Percentiles rank a stretch among this genome's conserved stretches.
Evolutionary conservation across 1,284 basidiomycete genomes (phyloP).

Genomic region (Gomphus bonarii): DNA sequence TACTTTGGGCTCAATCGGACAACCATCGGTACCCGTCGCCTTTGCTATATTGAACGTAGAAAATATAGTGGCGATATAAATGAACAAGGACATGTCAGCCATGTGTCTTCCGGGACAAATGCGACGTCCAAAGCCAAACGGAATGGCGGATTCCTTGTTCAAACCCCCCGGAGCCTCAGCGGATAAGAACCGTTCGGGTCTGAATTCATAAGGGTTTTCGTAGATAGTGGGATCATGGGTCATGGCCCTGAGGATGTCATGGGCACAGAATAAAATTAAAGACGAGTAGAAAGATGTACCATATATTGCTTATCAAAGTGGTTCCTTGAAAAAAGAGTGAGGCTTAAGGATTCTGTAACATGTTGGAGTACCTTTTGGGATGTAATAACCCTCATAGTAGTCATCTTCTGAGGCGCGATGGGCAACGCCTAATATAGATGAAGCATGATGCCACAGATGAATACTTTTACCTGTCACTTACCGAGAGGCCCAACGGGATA

Average conservation of each 20-base stretch:
- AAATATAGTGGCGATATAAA: neutral
- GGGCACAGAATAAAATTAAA: neutral
- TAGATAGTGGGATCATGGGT: constrained; percentile 12
- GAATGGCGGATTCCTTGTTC: neutral
- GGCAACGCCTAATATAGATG: neutral
- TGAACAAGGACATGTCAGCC: neutral
- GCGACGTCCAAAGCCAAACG: constrained; percentile 10
- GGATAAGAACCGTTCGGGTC: neutral
- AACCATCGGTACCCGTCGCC: neutral
- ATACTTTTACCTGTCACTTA: neutral
- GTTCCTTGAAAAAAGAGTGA: neutral
- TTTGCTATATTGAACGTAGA: neutral
- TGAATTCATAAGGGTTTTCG: constrained; percentile 12
- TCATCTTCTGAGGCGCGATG: neutral
- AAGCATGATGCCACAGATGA: neutral
- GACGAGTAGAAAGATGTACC: neutral
- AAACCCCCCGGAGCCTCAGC: neutral
- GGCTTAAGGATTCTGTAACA: neutral
- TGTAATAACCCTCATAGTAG: neutral
- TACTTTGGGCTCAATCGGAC: neutral
- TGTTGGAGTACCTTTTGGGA: constrained; percentile 4
- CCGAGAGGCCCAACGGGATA: constrained; percentile 1
- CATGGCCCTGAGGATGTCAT: constrained; percentile 11
- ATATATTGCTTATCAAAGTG: neutral
- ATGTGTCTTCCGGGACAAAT: constrained; percentile 9